Evolutionary conservation across 768 basidiomycete genomes (phyloP), one percentile per base, ranked within the genome.

Genomic region (Tricholoma sp.): DNA sequence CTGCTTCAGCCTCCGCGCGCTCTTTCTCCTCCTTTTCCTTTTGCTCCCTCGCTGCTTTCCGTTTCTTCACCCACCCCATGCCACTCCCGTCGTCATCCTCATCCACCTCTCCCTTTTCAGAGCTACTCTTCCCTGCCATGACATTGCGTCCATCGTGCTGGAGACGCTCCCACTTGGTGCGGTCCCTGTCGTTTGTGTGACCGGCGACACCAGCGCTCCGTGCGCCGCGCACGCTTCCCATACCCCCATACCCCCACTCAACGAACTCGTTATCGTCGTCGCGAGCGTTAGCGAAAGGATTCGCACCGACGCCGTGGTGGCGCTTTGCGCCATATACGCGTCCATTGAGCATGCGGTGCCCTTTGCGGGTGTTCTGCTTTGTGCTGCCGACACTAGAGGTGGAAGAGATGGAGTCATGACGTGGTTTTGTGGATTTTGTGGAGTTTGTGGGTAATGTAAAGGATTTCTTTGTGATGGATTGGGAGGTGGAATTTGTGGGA

Each of bases 231-330:
- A 81, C 79, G 34, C 79, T 81, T 24, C 92, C 92, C 86, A 93
- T 87, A 2, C 89, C 89, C 31, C 89, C 89, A 57, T 88, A 90
- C 0, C 93, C 93, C 93, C 93, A 95, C 70, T 95, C 93, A 14
- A 93, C 90, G 63, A 95, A 95, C 66, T 88, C 88, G 31, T 88
- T 88, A 59, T 91, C 89, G 0, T 85, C 81, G 27, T 84, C 83
- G 4, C 77, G 76, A 12, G 76, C 83, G 57, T 77, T 84, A 5
- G 81, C 85, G 61, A 89, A 89, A 0, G 79, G 84, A 64, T 89
- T 85, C 5, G 72, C 70, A 51, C 72, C 72, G 5, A 71, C 69
- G 50, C 22, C 22, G 35, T 46, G 54, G 10, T 66, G 59, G 12
- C 52, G 66, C 34, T 74, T 71, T 70, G 21, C 77, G 50, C 93